Evolutionary conservation across 352 stramenopile genomes (phyloP).

Genomic region (Nothophytophthora sp.): DNA sequence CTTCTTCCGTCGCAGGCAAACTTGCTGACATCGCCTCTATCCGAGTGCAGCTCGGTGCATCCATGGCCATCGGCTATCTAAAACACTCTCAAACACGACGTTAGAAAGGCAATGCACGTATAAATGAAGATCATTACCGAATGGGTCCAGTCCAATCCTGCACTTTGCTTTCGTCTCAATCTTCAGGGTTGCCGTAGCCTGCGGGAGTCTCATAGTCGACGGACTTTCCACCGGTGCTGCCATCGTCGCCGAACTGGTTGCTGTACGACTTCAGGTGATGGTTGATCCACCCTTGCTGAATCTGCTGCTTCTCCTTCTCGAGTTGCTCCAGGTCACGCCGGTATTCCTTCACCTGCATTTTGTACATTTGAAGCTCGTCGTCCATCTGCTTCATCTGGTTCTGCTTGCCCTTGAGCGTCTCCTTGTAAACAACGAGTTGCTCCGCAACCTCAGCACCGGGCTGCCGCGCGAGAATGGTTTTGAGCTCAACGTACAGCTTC

Average conservation of each 20-base stretch:
- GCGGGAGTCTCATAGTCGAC: constrained; percentile 9
- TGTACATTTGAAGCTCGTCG: constrained; percentile 93
- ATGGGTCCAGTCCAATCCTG: no score
- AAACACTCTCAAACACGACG: not conserved
- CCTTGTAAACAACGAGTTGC: constrained; percentile 85
- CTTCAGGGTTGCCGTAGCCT: constrained; percentile 15
- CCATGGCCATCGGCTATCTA: constrained; percentile 9
- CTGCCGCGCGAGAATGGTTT: constrained; percentile 86
- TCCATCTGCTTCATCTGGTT: constrained; percentile 86
- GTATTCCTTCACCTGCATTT: constrained; percentile 89
- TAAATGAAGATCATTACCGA: no score
- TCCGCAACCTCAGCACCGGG: constrained; percentile 87
- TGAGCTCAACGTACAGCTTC: constrained; percentile 92
- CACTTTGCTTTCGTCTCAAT: constrained; percentile 7
- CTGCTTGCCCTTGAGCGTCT: constrained; percentile 88
- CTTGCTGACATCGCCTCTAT: not conserved
- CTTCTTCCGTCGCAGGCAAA: not conserved
- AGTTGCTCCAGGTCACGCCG: constrained; percentile 62
- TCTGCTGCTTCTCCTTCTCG: constrained; percentile 55
- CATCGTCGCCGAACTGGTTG: constrained; percentile 27
- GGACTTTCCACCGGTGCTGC: not conserved
- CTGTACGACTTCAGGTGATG: constrained; percentile 33
- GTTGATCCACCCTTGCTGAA: constrained; percentile 68
- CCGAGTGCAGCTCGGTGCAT: constrained; percentile 6
- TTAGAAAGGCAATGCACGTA: no score